Evolutionary conservation across 805 yeast genomes (phyloP), one percentile per base, ranked within the genome.

Genomic region (Candida tallmaniae): DNA sequence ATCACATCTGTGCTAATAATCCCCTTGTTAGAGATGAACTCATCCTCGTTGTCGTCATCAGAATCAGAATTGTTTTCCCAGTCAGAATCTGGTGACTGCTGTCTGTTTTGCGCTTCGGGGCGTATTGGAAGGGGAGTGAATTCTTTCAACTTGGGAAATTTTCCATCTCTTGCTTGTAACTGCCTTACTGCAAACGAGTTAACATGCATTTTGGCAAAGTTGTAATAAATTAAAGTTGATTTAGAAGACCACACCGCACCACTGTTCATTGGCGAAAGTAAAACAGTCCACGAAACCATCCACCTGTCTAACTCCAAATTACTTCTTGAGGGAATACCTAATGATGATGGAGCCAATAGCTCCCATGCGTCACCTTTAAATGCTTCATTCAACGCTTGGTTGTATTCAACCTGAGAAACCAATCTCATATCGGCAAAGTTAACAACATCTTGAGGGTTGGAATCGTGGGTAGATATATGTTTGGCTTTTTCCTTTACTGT

Each of bases 201-300:
- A 21, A 80, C 74, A 50, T 80, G 82, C 83, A 80, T 77, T 47
- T 79, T 77, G 22, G 88, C 88, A 62, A 80, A 80, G 48, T 80
- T 80, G 48, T 80, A 80, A 49, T 80, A 81, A 27, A 80, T 74
- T 39, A 80, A 60, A 0, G 86, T 79, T 1, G 83, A 77, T 46
- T 80, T 80, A 1, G 83, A 72, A 7, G 83, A 74, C 88, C 88
- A 80, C 8, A 67, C 69, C 0, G 68, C 57, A 2, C 70, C 70
- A 24, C 78, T 74, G 32, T 68, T 68, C 31, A 75, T 68, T 1
- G 84, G 83, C 3, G 83, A 74, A 14, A 80, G 56, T 26, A 80
- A 54, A 8, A 81, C 83, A 0, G 88, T 78, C 88, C 88, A 80
- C 14, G 80, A 79, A 4, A 80, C 84, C 85, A 80, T 80, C 88